A percentile compares a stretch with the other conserved stretches of the same genome.
Conservation (phyloP, 2,329 filamentous ascomycete genomes). For the Cercospora sojina region DNA sequence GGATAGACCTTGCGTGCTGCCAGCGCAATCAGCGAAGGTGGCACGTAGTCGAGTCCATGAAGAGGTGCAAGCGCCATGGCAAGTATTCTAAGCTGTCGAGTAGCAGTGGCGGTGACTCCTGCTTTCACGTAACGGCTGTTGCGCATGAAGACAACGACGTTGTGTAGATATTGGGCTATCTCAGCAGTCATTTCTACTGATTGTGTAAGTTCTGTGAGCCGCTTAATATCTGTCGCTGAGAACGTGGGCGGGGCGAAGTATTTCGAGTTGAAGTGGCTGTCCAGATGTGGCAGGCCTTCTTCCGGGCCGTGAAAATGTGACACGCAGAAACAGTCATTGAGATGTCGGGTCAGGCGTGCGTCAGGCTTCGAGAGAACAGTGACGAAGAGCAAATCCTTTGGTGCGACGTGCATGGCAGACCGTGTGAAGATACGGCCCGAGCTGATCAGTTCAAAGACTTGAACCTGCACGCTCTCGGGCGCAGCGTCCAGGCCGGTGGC, state of each 20-base stretch:
- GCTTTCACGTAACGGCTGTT: constrained; percentile 80
- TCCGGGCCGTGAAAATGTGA: constrained; percentile 76
- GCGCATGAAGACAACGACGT: constrained; percentile 82
- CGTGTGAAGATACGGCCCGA: constrained; percentile 75
- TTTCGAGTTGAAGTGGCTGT: constrained; percentile 48
- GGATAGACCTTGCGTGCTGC: constrained; percentile 84
- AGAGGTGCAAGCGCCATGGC: constrained; percentile 70
- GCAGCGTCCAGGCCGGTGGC: constrained; percentile 76
- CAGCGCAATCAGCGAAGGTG: constrained; percentile 77
- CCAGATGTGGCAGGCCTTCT: constrained; percentile 73
- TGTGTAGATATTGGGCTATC: constrained; percentile 78
- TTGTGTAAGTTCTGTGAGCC: constrained; percentile 59
- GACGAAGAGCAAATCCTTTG: constrained; percentile 76
- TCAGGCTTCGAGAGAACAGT: constrained; percentile 55
- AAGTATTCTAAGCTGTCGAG: constrained; percentile 64
- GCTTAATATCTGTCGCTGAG: constrained; percentile 50
- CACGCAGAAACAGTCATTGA: constrained; percentile 82
- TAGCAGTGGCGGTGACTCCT: constrained; percentile 75
- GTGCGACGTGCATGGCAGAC: constrained; percentile 70
- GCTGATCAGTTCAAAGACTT: constrained; percentile 73
- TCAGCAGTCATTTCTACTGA: constrained; percentile 69
- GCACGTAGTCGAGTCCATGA: constrained; percentile 76
- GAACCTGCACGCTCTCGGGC: constrained; percentile 75
- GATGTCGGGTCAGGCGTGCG: constrained; percentile 43
- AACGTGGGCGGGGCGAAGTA: constrained; percentile 23